Conservation (phyloP, 2,329 filamentous ascomycete species). For the Penicillium sp. region DNA sequence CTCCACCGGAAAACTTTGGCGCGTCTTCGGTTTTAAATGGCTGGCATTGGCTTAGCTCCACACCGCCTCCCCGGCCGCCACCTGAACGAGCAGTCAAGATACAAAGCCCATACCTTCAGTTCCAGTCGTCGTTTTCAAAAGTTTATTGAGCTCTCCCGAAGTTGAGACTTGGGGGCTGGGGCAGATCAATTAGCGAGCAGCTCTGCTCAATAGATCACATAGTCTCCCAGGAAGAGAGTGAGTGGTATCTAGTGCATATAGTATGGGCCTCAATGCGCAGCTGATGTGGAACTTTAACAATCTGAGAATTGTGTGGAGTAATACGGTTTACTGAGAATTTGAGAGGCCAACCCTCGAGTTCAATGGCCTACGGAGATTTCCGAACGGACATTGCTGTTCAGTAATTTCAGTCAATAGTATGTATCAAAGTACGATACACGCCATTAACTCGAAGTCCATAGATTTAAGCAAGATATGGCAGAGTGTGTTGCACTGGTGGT, state of each 20-base stretch:
- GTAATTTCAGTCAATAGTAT: too few relatives aligned
- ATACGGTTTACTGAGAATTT: too few relatives aligned
- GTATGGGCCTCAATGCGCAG: neutral
- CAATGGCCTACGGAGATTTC: neutral
- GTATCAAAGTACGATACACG: neutral
- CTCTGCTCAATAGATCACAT: too few relatives aligned
- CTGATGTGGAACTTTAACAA: too few relatives aligned
- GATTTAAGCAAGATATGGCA: neutral
- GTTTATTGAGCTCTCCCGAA: neutral
- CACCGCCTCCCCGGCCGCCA: conserved; percentile 18
- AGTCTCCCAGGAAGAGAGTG: too few relatives aligned
- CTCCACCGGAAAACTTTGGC: conserved; percentile 22
- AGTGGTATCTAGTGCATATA: neutral
- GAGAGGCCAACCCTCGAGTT: neutral
- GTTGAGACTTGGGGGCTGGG: too few relatives aligned
- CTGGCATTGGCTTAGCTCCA: conserved; percentile 5
- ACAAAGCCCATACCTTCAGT: conserved; percentile 6
- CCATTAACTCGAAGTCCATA: neutral
- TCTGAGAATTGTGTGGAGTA: too few relatives aligned
- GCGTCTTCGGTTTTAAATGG: conserved; percentile 6
- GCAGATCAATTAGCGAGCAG: too few relatives aligned
- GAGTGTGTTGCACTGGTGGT: neutral
- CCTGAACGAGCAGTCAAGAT: conserved; percentile 5
- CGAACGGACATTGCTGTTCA: too few relatives aligned
- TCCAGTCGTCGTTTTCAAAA: neutral